Percentiles rank a stretch among this genome's conserved stretches.
phyloP scores from a whole-genome alignment of 805 yeast genomes.

The Pichia phayaonensis region DNA sequence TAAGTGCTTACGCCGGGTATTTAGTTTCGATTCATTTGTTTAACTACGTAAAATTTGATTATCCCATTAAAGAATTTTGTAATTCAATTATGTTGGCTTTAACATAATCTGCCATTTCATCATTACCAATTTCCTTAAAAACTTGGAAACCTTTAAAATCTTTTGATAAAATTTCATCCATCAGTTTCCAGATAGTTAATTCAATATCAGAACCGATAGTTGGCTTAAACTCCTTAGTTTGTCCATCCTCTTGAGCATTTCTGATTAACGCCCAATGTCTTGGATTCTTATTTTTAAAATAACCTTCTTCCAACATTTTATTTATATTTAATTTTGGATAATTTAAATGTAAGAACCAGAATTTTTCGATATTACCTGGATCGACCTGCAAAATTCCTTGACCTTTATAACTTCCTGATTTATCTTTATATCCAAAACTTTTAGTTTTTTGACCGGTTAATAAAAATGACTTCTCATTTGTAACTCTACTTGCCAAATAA shows the following conservation, averaged over 20 bases:
- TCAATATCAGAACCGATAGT: conserved; percentile 21
- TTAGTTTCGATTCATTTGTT: neutral
- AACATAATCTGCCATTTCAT: conserved; percentile 20
- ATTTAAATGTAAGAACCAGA: conserved; percentile 26
- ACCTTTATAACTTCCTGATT: conserved; percentile 20
- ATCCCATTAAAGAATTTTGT: neutral
- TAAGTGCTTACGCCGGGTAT: neutral
- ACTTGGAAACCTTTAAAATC: conserved; percentile 24
- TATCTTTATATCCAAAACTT: conserved; percentile 24
- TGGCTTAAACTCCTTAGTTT: conserved; percentile 7
- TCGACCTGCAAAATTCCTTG: conserved; percentile 27
- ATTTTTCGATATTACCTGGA: conserved; percentile 20
- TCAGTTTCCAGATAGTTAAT: conserved; percentile 21
- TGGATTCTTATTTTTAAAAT: conserved; percentile 14
- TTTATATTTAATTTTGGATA: conserved; percentile 25
- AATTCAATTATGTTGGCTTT: conserved; percentile 10
- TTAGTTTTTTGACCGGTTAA: conserved; percentile 25
- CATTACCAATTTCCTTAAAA: conserved; percentile 20
- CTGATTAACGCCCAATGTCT: conserved; percentile 24
- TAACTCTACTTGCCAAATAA: conserved; percentile 54
- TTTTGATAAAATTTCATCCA: conserved; percentile 15
- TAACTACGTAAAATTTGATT: neutral
- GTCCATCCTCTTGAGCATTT: conserved; percentile 23
- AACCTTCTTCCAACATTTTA: conserved; percentile 14
- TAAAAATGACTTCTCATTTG: conserved; percentile 22